These are phyloP conservation scores for Trypanosoma rangeli DNA, from an alignment of 208 protist genomes.

Conservation along the genomic window DNA sequence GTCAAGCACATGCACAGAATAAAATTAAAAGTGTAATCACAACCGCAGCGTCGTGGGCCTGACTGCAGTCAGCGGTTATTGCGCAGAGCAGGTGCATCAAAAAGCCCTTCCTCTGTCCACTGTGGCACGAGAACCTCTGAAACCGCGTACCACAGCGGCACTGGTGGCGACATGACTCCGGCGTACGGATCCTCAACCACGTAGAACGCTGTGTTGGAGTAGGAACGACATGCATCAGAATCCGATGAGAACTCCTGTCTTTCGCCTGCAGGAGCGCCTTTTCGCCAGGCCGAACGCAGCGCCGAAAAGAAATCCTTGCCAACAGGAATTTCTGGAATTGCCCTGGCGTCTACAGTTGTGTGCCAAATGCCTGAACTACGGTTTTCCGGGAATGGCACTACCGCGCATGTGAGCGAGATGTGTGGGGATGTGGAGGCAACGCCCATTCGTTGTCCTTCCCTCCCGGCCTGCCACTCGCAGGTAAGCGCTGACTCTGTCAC, in stretches of 20 bases:
- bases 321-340: conserved; percentile 33
- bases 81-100: conserved; percentile 33
- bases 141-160: conserved; percentile 73
- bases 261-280: background rate
- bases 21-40: background rate
- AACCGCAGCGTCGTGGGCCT: background rate
- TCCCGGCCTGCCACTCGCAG: conserved; percentile 15
- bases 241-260: conserved; percentile 25
- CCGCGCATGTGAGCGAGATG: conserved; percentile 30
- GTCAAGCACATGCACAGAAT: conserved; percentile 11
- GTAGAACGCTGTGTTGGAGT: conserved; percentile 47
- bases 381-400: conserved; percentile 25
- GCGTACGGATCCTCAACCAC: conserved; percentile 37
- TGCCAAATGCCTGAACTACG: conserved; percentile 44
- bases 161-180: conserved; percentile 38
- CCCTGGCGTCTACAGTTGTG: background rate
- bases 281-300: conserved; percentile 44
- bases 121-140: conserved; percentile 57
- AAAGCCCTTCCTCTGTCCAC: conserved; percentile 65
- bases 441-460: background rate
- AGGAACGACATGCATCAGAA: conserved; percentile 35
- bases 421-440: conserved; percentile 16
- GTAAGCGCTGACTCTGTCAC: conserved; percentile 36
- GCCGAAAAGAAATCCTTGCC: conserved; percentile 55
- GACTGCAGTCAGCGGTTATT: conserved; percentile 3